Base-by-base conservation (phyloP, 2,329 filamentous ascomycete genomes). In the Stromatinia cepivora region DNA sequence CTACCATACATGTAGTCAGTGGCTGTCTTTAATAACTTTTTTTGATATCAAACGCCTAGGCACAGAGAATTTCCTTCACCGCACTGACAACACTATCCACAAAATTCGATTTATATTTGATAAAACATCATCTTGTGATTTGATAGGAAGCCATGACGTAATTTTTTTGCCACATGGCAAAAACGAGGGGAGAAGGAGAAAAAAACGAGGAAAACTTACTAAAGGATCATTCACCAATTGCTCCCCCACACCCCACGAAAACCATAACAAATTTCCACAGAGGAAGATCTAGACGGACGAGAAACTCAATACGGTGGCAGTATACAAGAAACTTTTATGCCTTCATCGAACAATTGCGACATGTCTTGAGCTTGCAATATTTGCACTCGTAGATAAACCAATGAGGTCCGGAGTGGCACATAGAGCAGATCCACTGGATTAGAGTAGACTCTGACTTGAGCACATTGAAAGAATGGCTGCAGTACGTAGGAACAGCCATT, bases 351-450 rank as follows among this genome's bases (percentile, higher is more conserved):
- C 88, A 90, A 36, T 82, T 80, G 66, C 87, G 82, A 78, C 88
- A 91, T 42, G 86, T 84, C 79, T 90, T 88, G 64, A 89, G 80
- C 78, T 88, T 88, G 84, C 89, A 91, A 78, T 89, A 89, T 71
- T 84, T 82, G 80, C 89, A 91, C 78, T 91, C 87, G 73, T 86
- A 90, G 75, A 91, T 90, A 79, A 85, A 85, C 86, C 87, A 90
- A 79, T 88, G 85, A 65, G 88, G 88, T 1, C 88, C 88, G 2
- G 85, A 86, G 71, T 87, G 84, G 77, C 88, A 91, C 75, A 88
- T 80, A 70, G 85, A 84, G 81, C 89, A 91, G 64, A 83, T 82
- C 88, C 88, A 91, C 77, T 88, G 85, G 69, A 91, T 83, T 67
- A 90, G 78, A 15, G 84, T 88, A 76, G 82, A 89, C 75, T 90